Evolutionary conservation across 1,284 basidiomycete genomes (phyloP), one percentile per base, ranked within the genome.

Genomic region (Ceratobasidium sp.): DNA sequence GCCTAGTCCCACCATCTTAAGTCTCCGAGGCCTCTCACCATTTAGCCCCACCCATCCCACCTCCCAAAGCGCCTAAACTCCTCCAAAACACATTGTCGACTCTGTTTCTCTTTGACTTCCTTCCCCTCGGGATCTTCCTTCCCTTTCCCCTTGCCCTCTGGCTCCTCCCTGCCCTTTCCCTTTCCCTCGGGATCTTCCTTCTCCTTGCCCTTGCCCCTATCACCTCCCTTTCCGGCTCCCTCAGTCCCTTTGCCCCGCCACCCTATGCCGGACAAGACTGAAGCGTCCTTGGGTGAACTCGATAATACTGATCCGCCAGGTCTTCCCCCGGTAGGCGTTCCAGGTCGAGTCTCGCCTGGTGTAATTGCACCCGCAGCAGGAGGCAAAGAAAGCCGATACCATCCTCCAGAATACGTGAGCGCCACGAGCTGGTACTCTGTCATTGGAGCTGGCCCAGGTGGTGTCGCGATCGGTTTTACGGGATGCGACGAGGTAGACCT

Each of bases 361-460:
- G 80, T 74, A 7, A 23, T 58, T 18, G 38, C 35, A 30, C 66
- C 66, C 1, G 66, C 66, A 47, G 46, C 43, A 23, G 66, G 6
- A 21, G 94, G 93, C 35, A 96, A 82, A 14, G 90, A 87, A 9
- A 97, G 84, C 6, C 95, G 87, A 82, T 96, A 97, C 95, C 95
- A 97, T n/a, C 95, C 93, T 13, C 95, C 95, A 1, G 90, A 88
- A 79, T 90, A 95, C 0, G 94, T 97, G 75, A 97, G 82, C 2
- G 92, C 93, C 64, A 96, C 84, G 21, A 96, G 85, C 78, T 96
- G 93, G 77, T 89, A 87, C 76, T 94, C 89, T n/a, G 81, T 78
- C 4, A 38, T 23, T 23, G 41, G 52, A 5, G 21, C 43, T 30
- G 66, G 38, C 46, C 76, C 72, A 2, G 76, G 58, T 43, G 64